Evolutionary conservation across 805 yeast species (phyloP).

Genomic region (Pichia occidentalis): DNA sequence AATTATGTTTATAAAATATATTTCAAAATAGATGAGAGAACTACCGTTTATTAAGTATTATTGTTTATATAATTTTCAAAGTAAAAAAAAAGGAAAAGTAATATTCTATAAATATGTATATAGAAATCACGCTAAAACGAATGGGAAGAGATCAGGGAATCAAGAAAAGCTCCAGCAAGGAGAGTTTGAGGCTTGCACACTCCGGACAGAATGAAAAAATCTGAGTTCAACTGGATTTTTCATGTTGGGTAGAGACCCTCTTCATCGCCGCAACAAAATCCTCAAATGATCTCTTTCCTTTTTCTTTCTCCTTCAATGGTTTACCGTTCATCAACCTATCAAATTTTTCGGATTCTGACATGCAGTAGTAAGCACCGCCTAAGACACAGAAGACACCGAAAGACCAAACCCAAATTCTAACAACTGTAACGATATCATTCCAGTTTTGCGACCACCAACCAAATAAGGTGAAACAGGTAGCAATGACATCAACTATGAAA

Average conservation of each 20-base stretch:
- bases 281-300: slow-evolving; percentile 67
- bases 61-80: too few species aligned
- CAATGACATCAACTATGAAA: slow-evolving; percentile 79
- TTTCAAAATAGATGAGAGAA: background rate
- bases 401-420: slow-evolving; percentile 91
- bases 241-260: slow-evolving; percentile 85
- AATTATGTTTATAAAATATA: too few species aligned
- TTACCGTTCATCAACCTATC: slow-evolving; percentile 83
- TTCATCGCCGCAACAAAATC: slow-evolving; percentile 79
- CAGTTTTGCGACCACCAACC: slow-evolving; percentile 98
- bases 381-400: slow-evolving; percentile 94
- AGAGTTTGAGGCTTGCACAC: too few species aligned
- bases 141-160: background rate
- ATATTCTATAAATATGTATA: too few species aligned
- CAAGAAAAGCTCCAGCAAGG: background rate
- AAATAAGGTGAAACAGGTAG: slow-evolving; percentile 87
- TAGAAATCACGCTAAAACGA: background rate
- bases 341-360: slow-evolving; percentile 75
- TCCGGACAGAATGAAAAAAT: slow-evolving; percentile 1
- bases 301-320: slow-evolving; percentile 48
- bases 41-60: slow-evolving; percentile 1
- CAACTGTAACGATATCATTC: slow-evolving; percentile 93
- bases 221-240: slow-evolving; percentile 54
- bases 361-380: slow-evolving; percentile 94
- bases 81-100: too few species aligned